Conservation (phyloP, 305 asterid genomes). For the Salvia sclarea region DNA sequence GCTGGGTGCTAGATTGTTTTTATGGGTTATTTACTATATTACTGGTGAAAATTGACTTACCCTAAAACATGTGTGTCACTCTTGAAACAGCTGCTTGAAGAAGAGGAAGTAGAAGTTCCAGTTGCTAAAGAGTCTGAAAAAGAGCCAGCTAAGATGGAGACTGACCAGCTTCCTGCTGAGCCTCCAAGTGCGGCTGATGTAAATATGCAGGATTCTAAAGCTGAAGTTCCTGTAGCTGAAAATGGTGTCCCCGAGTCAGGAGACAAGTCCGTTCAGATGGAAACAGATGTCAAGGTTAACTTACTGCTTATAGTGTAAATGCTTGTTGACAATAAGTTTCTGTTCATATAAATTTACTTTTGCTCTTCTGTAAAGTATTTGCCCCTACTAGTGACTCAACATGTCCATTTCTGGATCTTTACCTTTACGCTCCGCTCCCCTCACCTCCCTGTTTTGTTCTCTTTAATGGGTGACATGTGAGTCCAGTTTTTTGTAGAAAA, state of each 20-base stretch:
- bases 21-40: not conserved
- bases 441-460: not conserved
- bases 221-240: constrained; percentile 62
- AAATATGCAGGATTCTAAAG: constrained; percentile 70
- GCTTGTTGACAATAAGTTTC: not conserved
- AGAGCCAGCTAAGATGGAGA: constrained; percentile 76
- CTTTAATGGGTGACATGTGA: not conserved
- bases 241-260: constrained; percentile 69
- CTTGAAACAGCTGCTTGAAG: constrained; percentile 78
- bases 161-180: constrained; percentile 56
- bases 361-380: not conserved
- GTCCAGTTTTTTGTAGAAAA: not conserved
- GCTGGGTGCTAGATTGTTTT: not conserved
- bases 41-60: not conserved
- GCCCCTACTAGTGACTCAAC: not conserved
- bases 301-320: not conserved
- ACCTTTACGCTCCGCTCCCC: not conserved
- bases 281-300: constrained; percentile 80
- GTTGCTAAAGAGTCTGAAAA: constrained; percentile 56
- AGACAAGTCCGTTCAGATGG: constrained; percentile 75
- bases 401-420: not conserved
- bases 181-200: constrained; percentile 52
- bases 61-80: not conserved
- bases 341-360: not conserved
- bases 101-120: constrained; percentile 82